phyloP scores from a whole-genome alignment of 2,329 filamentous ascomycete species.

The Arthrobotrys pseudoclavata region DNA sequence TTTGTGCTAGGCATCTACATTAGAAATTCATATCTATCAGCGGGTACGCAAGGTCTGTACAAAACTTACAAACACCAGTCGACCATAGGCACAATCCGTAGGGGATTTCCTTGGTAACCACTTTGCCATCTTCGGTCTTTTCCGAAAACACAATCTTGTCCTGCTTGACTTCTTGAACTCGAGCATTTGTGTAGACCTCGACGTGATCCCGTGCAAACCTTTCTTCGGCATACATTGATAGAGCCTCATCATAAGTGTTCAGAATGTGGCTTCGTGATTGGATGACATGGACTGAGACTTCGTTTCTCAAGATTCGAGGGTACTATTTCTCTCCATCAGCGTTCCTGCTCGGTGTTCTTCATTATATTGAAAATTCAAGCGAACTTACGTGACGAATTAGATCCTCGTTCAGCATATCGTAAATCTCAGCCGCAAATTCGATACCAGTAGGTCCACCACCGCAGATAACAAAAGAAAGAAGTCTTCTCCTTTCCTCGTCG shows the following conservation, averaged over 20 bases:
- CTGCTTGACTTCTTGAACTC: slow-evolving; percentile 86
- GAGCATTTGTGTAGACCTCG: slow-evolving; percentile 89
- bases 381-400: slow-evolving; percentile 66
- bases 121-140: slow-evolving; percentile 78
- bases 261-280: slow-evolving; percentile 94
- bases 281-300: slow-evolving; percentile 97
- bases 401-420: slow-evolving; percentile 96
- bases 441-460: slow-evolving; percentile 96
- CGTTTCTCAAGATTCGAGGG: slow-evolving; percentile 90
- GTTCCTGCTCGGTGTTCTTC: not conserved
- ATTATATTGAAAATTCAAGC: not conserved
- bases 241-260: slow-evolving; percentile 96
- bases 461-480: slow-evolving; percentile 95
- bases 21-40: not conserved
- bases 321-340: slow-evolving; percentile 71
- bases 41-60: not conserved
- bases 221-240: slow-evolving; percentile 91
- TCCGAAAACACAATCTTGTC: slow-evolving; percentile 93
- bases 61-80: slow-evolving; percentile 78
- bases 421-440: slow-evolving; percentile 96
- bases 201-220: slow-evolving; percentile 92
- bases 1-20: slow-evolving; percentile 72
- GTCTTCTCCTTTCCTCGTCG: slow-evolving; percentile 85
- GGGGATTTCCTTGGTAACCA: slow-evolving; percentile 90
- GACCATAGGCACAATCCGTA: slow-evolving; percentile 99